Evolutionary conservation across 2,329 filamentous ascomycete species (phyloP), one percentile per base, ranked within the genome.

Genomic region (Fusarium luffae): DNA sequence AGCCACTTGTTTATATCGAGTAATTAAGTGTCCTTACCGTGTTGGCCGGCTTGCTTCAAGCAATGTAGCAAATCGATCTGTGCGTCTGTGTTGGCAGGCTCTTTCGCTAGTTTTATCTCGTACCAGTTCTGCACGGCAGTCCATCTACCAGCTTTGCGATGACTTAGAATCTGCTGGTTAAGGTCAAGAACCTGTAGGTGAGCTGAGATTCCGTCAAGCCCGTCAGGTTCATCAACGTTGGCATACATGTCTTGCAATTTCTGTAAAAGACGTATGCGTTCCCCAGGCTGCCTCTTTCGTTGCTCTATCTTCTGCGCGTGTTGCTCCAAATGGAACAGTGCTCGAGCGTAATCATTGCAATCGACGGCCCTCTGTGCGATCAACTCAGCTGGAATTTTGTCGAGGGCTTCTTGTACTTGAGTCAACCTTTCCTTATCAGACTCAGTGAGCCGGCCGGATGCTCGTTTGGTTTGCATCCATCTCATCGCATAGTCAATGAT

Each of bases 41-140:
- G 91, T 77, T 98, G 96, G 0, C 95, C 96, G n/a, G 94, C 97
- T 77, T 98, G 94, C 76, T 94, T 94, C 12, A 99, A 84, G 74
- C 96, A 98, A 30, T 90, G 92, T 56, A 99, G 83, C 37, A 99
- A 85, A 73, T 97, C 92, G 59, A 93, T 85, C 77, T 98, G 94
- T 14, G 92, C 86, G 59, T 97, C 92, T 19, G 87, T 78, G 76
- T 97, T 91, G 55, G 90, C 85, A 0, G 95, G 94, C 47, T 91
- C 86, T 73, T 96, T 90, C 4, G 92, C 90, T 34, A 98, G 85
- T 68, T 94, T 91, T 69, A 97, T 90, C 77, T 99, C 94, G 79
- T 98, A 98, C 96, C 97, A 99, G 68, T 93, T 97, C 80, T 98
- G 96, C 25, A 94, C 96, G 54, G 95, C 93, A 18, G 93, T 91